Percentiles rank a stretch among this genome's conserved stretches.
These are phyloP conservation scores for Cyberlindnera meyerae DNA, from an alignment of 805 yeast species.

Conservation along the genomic window DNA sequence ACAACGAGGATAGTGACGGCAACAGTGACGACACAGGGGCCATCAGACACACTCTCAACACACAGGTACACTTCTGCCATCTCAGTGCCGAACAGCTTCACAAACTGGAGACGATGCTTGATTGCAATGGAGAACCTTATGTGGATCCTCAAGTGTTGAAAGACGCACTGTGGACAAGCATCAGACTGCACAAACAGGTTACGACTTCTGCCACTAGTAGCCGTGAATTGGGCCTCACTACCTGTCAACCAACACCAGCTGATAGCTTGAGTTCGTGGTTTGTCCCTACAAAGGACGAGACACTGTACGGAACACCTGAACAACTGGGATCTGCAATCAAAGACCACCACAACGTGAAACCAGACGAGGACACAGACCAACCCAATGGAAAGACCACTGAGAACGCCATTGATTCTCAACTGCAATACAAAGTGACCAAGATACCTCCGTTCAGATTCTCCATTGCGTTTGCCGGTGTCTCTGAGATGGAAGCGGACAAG, in stretches of 20 bases:
- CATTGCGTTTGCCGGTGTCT: slow-evolving; percentile 44
- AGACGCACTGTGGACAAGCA: slow-evolving; percentile 47
- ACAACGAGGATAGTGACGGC: slow-evolving; percentile 14
- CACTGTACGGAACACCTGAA: slow-evolving; percentile 41
- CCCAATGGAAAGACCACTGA: slow-evolving; percentile 21
- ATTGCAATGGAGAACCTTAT: slow-evolving; percentile 33
- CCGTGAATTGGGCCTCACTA: slow-evolving; percentile 27
- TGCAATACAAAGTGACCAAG: slow-evolving; percentile 33
- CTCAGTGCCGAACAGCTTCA: slow-evolving; percentile 44
- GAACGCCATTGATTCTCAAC: slow-evolving; percentile 10
- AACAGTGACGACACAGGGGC: too few relatives aligned
- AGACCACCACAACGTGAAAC: slow-evolving; percentile 27
- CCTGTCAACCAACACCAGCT: slow-evolving; percentile 27
- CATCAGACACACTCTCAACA: slow-evolving; percentile 34
- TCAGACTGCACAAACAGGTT: slow-evolving; percentile 37
- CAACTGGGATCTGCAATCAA: slow-evolving; percentile 26
- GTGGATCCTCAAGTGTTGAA: slow-evolving; percentile 36
- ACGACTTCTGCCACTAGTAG: slow-evolving; percentile 25
- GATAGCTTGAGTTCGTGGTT: slow-evolving; percentile 32
- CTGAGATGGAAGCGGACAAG: slow-evolving; percentile 39
- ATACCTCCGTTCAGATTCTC: slow-evolving; percentile 54
- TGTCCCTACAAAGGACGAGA: slow-evolving; percentile 44
- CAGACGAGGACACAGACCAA: too few relatives aligned
- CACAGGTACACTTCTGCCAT: slow-evolving; percentile 43
- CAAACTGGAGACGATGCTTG: slow-evolving; percentile 36